phyloP scores from a whole-genome alignment of 306 rosid species.

The Mimosa pudica region DNA sequence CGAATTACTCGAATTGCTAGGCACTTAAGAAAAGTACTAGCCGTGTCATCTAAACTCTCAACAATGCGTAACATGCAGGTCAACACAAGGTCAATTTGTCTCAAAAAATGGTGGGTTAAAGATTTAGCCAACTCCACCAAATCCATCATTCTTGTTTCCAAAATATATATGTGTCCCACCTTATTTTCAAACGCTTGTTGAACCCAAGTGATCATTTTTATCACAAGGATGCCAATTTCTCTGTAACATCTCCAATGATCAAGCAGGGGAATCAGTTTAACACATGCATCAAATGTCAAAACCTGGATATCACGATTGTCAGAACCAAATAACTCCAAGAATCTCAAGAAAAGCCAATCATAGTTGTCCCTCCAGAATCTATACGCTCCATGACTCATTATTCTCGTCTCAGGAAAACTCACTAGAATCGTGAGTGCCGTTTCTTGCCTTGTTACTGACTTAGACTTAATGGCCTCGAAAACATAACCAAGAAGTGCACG shows the following conservation, averaged over 20 bases:
- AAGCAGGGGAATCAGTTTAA: constrained; percentile 2
- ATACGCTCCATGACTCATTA: neutral
- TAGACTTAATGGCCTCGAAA: neutral
- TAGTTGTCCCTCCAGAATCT: constrained; percentile 15
- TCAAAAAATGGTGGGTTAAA: neutral
- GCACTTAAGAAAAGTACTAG: neutral
- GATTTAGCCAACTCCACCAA: neutral
- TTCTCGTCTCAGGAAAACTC: neutral
- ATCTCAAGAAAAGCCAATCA: neutral
- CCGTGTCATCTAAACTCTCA: neutral
- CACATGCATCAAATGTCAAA: constrained; percentile 5
- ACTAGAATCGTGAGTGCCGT: constrained; percentile 25
- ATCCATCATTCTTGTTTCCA: neutral
- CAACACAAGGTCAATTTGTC: neutral
- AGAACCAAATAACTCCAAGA: neutral
- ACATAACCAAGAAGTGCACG: constrained; percentile 30
- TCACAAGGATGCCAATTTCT: neutral
- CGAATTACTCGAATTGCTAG: constrained; percentile 6
- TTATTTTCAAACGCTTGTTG: neutral
- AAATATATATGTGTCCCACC: neutral
- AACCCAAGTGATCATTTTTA: neutral
- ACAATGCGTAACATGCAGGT: constrained; percentile 17
- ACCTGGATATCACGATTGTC: neutral
- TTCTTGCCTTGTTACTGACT: neutral
- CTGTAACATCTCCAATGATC: no score